Conservation (phyloP, 1,284 basidiomycete species). For the Rhodotorula glutinis region DNA sequence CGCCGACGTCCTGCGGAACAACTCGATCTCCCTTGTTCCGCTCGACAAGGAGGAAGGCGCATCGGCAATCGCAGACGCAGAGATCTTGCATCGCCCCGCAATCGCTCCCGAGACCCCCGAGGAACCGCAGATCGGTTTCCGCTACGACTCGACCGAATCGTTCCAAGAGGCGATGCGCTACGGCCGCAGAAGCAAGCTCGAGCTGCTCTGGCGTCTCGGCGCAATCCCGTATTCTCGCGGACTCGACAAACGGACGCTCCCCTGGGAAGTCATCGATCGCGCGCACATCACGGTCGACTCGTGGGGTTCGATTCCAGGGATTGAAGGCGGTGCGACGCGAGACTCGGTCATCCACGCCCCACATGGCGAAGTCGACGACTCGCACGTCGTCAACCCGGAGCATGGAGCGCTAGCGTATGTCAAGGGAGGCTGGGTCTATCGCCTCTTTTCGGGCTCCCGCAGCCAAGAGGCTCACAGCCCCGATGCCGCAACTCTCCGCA, state of each 20-base stretch:
- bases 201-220: conserved; percentile 46
- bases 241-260: conserved; percentile 41
- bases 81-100: conserved; percentile 28
- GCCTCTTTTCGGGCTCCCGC: conserved; percentile 45
- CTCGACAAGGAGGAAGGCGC: conserved; percentile 25
- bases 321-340: conserved; percentile 18
- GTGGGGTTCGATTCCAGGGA: conserved; percentile 43
- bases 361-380: conserved; percentile 20
- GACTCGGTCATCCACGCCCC: conserved; percentile 31
- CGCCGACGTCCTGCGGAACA: conserved; percentile 36
- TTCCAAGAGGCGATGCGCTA: conserved; percentile 46
- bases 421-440: conserved; percentile 46
- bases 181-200: conserved; percentile 45
- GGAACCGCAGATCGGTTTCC: conserved; percentile 47
- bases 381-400: conserved; percentile 11
- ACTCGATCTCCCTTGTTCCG: conserved; percentile 36
- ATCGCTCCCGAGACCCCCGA: conserved; percentile 42
- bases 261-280: conserved; percentile 44
- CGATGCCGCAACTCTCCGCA: conserved; percentile 42
- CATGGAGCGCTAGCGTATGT: conserved; percentile 39
- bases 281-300: conserved; percentile 41
- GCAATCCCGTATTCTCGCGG: conserved; percentile 44
- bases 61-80: conserved; percentile 28
- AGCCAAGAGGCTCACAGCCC: conserved; percentile 42
- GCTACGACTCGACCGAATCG: conserved; percentile 44